Conservation (phyloP, 2,329 filamentous ascomycete species). For the Verticillium zaregamsianum region DNA sequence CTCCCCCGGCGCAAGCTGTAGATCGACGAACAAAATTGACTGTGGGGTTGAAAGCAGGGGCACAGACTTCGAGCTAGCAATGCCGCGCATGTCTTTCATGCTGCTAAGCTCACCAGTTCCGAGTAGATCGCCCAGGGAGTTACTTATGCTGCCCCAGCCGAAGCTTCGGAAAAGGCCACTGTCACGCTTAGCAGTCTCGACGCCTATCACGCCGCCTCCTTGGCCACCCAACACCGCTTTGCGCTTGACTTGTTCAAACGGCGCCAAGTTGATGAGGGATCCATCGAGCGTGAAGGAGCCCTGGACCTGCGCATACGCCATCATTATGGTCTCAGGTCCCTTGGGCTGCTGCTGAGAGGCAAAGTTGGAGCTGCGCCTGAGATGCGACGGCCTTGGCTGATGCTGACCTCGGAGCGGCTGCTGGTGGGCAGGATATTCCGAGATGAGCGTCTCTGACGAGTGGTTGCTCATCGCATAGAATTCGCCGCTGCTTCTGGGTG, state of each 20-base stretch:
- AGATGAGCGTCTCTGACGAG: conserved; percentile 87
- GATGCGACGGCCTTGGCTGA: conserved; percentile 34
- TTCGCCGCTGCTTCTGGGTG: conserved; percentile 86
- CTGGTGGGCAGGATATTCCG: conserved; percentile 66
- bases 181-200: conserved; percentile 69
- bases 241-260: conserved; percentile 93
- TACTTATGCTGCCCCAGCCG: conserved; percentile 84
- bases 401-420: conserved; percentile 28
- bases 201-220: conserved; percentile 78
- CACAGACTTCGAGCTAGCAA: conserved; percentile 79
- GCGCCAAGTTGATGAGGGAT: conserved; percentile 80
- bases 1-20: conserved; percentile 82
- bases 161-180: conserved; percentile 79
- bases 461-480: conserved; percentile 95
- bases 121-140: conserved; percentile 82
- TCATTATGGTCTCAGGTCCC: conserved; percentile 80
- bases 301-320: conserved; percentile 94
- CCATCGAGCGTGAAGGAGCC: conserved; percentile 91
- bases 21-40: conserved; percentile 91
- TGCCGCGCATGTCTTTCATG: conserved; percentile 91
- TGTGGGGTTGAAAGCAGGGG: conserved; percentile 93
- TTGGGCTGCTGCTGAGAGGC: conserved; percentile 37
- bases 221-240: conserved; percentile 88
- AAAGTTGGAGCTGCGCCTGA: conserved; percentile 39
- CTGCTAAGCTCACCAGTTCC: conserved; percentile 84